These are phyloP conservation scores for Neofusicoccum laricinum DNA, from an alignment of 2,329 filamentous ascomycete genomes.

Conservation along the genomic window DNA sequence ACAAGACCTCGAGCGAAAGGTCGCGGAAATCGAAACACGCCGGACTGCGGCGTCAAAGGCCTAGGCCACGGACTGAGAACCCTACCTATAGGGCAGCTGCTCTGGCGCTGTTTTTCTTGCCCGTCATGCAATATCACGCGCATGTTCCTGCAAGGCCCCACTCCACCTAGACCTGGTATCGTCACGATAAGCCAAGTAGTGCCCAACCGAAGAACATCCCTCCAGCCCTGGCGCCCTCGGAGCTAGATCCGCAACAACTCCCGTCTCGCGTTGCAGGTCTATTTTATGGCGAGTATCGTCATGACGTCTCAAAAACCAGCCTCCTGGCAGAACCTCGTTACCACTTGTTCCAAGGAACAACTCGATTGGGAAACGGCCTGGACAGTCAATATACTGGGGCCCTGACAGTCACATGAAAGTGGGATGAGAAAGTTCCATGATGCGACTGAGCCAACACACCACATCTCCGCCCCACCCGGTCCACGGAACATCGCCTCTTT, in stretches of 20 bases:
- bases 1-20: conserved; percentile 55
- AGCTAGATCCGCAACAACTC: not conserved
- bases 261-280: not conserved
- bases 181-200: not conserved
- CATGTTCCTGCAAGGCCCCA: not conserved
- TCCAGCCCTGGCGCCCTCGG: not conserved
- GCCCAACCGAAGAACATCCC: not conserved
- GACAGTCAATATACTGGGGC: not conserved
- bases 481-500: not conserved
- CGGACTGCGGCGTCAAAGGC: not conserved
- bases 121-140: conserved; percentile 6
- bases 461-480: not conserved
- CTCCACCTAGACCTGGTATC: not conserved
- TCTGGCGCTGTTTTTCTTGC: not conserved
- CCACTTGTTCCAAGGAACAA: too few species aligned
- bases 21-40: conserved; percentile 42
- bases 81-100: not conserved
- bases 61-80: not conserved
- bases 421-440: not conserved
- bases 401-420: conserved; percentile 4
- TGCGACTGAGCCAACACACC: not conserved
- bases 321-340: not conserved
- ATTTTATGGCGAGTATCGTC: not conserved
- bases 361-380: not conserved
- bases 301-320: not conserved